These are phyloP conservation scores for Lactarius akahatsu DNA, from an alignment of 768 basidiomycete species.

Conservation along the genomic window DNA sequence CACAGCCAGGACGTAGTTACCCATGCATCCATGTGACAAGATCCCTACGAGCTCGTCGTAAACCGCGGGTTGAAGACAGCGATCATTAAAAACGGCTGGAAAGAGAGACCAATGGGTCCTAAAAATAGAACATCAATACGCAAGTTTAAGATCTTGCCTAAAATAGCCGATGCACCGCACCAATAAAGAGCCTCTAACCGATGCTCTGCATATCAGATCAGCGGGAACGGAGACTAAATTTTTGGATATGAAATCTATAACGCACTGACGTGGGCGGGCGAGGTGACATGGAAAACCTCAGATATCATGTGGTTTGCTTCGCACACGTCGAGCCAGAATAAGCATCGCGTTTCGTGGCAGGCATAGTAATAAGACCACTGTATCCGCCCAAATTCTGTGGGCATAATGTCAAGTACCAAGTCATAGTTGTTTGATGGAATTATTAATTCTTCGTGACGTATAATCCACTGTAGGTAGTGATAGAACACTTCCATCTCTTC, in stretches of 20 bases:
- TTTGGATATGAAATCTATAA: background rate
- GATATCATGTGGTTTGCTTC: constrained; percentile 37
- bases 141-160: constrained; percentile 11
- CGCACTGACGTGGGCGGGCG: constrained; percentile 8
- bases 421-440: constrained; percentile 28
- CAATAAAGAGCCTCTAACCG: constrained; percentile 31
- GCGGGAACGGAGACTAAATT: background rate
- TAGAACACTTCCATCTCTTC: constrained; percentile 37
- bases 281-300: background rate
- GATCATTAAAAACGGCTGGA: constrained; percentile 1
- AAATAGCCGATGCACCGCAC: constrained; percentile 25
- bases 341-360: background rate
- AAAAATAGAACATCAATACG: constrained; percentile 7
- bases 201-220: constrained; percentile 21
- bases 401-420: constrained; percentile 21
- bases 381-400: constrained; percentile 30
- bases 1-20: constrained; percentile 31
- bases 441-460: constrained; percentile 23
- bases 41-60: constrained; percentile 40
- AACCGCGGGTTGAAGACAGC: constrained; percentile 8
- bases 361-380: constrained; percentile 2
- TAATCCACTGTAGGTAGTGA: background rate
- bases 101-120: constrained; percentile 29
- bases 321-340: constrained; percentile 36
- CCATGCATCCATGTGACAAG: constrained; percentile 39